Base-by-base conservation (phyloP, 2,329 filamentous ascomycete species). In the Trichocomaceae sp. region DNA sequence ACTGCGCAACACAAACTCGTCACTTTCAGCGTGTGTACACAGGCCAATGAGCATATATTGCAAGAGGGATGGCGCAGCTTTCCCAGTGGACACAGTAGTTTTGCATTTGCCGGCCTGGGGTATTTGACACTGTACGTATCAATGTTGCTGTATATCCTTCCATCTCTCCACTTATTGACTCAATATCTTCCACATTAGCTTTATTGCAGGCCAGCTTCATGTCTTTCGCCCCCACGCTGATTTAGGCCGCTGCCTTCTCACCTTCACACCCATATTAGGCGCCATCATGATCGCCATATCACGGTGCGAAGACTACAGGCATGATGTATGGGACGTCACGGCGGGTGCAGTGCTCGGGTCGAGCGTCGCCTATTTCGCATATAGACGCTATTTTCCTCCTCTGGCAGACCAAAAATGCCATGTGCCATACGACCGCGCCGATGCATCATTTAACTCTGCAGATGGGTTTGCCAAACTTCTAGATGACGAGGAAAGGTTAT, bases 21-120 rank as follows among this genome's bases (percentile, higher is more conserved):
- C 26, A 65, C 69, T 12, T 73, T 72, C 60, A 69, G 66, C 1
- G 72, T 77, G 10, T 78, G 76, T 58, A 74, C 72, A 5, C 70
- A 76, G 58, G 79, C 82, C 1, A 67, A 73, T 42, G 74, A 79
- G 55, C 81, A 83, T 60, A 72, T 77, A 2, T 68, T 86, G 0
- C 79, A 85, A 48, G 83, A 86, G 61, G 83, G 83, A 26, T 86
- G 81, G 81, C 75, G 83, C 56, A 83, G 79, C 58, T 86, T 85
- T 58, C 83, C 83, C 0, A 82, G 78, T 54, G 83, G 83, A 7
- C 83, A 86, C 62, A 80, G 76, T 59, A 83, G 79, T 61, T 83
- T 83, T 60, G 74, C 80, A 0, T 86, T 85, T 64, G 74, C 74
- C 29, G 83, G 83, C 0, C 65, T 86, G 5, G 83, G 83, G 1